These are phyloP conservation scores for Eutrema salsugineum DNA, from an alignment of 441 rosid species.

Conservation along the genomic window DNA sequence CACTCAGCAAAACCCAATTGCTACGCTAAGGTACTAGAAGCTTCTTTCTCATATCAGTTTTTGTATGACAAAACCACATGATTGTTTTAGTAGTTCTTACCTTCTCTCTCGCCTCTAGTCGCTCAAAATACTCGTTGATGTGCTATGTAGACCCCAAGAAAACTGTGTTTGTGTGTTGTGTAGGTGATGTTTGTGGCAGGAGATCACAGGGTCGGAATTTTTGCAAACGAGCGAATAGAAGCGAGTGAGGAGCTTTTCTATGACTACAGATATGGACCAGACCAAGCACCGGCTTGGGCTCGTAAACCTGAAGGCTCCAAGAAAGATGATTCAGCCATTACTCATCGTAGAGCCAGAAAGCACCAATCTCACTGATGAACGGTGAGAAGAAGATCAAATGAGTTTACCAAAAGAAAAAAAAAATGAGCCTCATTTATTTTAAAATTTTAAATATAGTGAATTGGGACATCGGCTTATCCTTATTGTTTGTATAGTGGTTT, in stretches of 20 bases:
- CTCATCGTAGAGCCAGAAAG: slow-evolving; percentile 93
- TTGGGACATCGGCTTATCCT: too few species aligned
- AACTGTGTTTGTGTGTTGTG: not conserved
- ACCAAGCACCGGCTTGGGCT: slow-evolving; percentile 94
- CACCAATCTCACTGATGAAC: slow-evolving; percentile 77
- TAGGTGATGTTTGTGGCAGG: slow-evolving; percentile 53
- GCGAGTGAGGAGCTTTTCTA: slow-evolving; percentile 93
- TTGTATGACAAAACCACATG: not conserved
- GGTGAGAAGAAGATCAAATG: not conserved
- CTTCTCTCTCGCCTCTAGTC: not conserved
- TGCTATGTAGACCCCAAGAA: not conserved
- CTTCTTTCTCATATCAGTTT: not conserved
- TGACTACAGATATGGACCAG: slow-evolving; percentile 90
- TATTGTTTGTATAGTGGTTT: too few species aligned
- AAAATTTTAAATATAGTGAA: too few species aligned
- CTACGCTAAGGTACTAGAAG: slow-evolving; percentile 69
- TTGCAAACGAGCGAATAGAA: slow-evolving; percentile 84
- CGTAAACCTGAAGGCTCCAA: slow-evolving; percentile 83
- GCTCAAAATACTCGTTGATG: not conserved
- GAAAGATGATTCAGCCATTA: slow-evolving; percentile 60
- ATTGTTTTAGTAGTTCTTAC: not conserved
- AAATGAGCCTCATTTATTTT: too few species aligned
- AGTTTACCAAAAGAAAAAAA: too few species aligned
- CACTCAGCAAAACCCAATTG: slow-evolving; percentile 93
- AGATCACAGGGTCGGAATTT: slow-evolving; percentile 91